Base-by-base conservation (phyloP, 2,329 filamentous ascomycete genomes). In the Penicillium sclerotiorum region DNA sequence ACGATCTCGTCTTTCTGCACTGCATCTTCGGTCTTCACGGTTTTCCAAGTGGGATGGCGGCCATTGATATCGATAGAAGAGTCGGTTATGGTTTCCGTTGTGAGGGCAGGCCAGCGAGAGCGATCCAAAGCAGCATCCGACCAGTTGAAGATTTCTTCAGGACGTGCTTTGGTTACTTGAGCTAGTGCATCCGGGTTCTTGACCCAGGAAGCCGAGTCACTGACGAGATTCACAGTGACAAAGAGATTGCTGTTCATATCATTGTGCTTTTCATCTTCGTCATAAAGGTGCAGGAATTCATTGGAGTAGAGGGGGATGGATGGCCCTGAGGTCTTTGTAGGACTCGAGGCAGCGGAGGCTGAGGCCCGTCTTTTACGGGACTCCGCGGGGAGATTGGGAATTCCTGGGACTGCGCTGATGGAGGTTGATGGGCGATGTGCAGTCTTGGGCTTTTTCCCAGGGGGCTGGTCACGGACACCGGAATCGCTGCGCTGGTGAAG, bases 361-460 rank as follows among this genome's bases (percentile, higher is more conserved):
- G 66, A 79, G 55, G 73, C 85, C 71, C 73, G 59, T 37, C 59
- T 84, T 66, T 87, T 90, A 47, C 82, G 78, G 25, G 77, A 74
- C 45, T 81, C 79, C 52, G 85, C 81, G 2, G 81, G 81, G 47
- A 88, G 81, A 50, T 84, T 84, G 51, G 85, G 82, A 61, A 87
- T 84, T 37, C 82, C 75, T 21, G 83, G 78, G 43, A 86, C 77
- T n/a, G 86, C 87, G 60, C 84, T 85, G 56, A 89, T 75, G 1
- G 92, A 95, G 50, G 87, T 85, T 25, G 86, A 91, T 0, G 88
- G 73, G 56, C 88, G 88, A 74, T 96, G 93, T 40, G 81, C 84
- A n/a, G 81, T 85, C 72, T 95, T 96, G 1, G 86, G 69, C 63
- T 90, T 91, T 71, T 96, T 96, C 32, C 84, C 70, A 2, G 87